Base-by-base conservation (phyloP, 345 rosid species). In the Eucalyptus caleyi region DNA sequence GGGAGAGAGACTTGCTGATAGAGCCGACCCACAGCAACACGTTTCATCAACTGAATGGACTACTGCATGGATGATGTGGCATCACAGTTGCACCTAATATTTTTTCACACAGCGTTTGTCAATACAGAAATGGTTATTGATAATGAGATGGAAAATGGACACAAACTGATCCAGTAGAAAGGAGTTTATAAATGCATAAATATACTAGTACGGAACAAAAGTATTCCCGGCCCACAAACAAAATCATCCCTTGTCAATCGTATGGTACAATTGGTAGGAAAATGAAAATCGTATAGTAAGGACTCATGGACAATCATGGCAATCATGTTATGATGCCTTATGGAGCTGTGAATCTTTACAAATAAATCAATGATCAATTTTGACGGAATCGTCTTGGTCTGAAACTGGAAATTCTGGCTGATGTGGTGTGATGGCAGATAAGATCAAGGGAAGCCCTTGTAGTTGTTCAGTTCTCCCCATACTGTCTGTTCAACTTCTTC, bases 401-500 rank as follows among this genome's bases (percentile, higher is more conserved):
- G 24, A 72, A 69, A 72, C 45, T 37, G 45, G 45, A 11, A 72
- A 37, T 37, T 72, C 45, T 5, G 83, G 83, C 83, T 72, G 45
- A 37, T 6, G 27, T 37, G 83, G 12, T 37, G 30, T 19, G 45
- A 40, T 40, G 5, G 83, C 83, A 21, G 83, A 77, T 3, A 21
- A 40, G 47, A 37, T 77, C 27, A 77, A 40, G 83, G 83, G 27
- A 77, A 77, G 83, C 83, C 83, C 83, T 40, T 77, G 83, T 96
- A 95, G 80, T 89, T 90, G 89, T 97, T 97, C 40, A 98, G 92
- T 69, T 95, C 95, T 90, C 96, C 96, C 99, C 99, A 98, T 16
- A 96, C 98, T 1, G 92, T 89, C 59, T 87, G 91, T 93, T 97
- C 99, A 86, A 98, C 94, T 91, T 95, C 98, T 92, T 98, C 97